Conservation (phyloP, 2,329 filamentous ascomycete species). For the Trichoderma endophyticum region DNA sequence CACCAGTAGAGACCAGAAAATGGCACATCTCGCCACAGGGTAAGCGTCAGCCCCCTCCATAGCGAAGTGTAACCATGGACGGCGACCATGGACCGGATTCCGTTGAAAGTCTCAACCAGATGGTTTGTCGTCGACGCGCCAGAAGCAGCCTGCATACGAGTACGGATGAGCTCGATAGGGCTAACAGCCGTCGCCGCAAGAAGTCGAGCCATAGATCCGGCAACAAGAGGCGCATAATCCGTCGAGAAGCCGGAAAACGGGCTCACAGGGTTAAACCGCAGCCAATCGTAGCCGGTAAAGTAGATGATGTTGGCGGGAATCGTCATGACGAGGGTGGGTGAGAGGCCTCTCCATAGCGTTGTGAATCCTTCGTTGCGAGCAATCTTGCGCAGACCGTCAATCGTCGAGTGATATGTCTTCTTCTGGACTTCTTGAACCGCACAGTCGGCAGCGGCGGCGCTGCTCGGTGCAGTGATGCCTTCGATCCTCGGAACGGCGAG, state of each 20-base stretch:
- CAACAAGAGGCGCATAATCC: slow-evolving; percentile 73
- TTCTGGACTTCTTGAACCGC: slow-evolving; percentile 84
- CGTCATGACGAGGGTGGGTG: slow-evolving; percentile 91
- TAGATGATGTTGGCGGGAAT: slow-evolving; percentile 97
- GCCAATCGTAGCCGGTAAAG: slow-evolving; percentile 96
- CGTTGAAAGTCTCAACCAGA: slow-evolving; percentile 73
- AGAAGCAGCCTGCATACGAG: slow-evolving; percentile 78
- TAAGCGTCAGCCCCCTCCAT: slow-evolving; percentile 87
- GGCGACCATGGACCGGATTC: slow-evolving; percentile 75
- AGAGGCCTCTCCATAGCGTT: slow-evolving; percentile 88
- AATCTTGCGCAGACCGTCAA: slow-evolving; percentile 92
- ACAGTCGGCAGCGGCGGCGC: slow-evolving; percentile 60
- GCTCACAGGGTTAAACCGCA: slow-evolving; percentile 70
- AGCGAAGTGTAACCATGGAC: slow-evolving; percentile 74
- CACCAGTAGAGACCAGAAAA: slow-evolving; percentile 98
- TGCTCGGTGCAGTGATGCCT: slow-evolving; percentile 42
- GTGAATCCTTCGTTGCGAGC: slow-evolving; percentile 84
- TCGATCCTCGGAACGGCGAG: slow-evolving; percentile 63
- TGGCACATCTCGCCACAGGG: slow-evolving; percentile 93
- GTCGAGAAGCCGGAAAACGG: slow-evolving; percentile 67
- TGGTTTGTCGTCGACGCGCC: slow-evolving; percentile 60
- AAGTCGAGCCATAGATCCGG: slow-evolving; percentile 73
- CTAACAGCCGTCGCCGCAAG: slow-evolving; percentile 79
- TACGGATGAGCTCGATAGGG: slow-evolving; percentile 92
- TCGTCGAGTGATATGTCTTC: slow-evolving; percentile 81